A percentile compares a stretch with the other conserved stretches of the same genome.
Evolutionary conservation across 108 stramenopile species (phyloP).

Genomic region (Cyclostephanos invisitatus): DNA sequence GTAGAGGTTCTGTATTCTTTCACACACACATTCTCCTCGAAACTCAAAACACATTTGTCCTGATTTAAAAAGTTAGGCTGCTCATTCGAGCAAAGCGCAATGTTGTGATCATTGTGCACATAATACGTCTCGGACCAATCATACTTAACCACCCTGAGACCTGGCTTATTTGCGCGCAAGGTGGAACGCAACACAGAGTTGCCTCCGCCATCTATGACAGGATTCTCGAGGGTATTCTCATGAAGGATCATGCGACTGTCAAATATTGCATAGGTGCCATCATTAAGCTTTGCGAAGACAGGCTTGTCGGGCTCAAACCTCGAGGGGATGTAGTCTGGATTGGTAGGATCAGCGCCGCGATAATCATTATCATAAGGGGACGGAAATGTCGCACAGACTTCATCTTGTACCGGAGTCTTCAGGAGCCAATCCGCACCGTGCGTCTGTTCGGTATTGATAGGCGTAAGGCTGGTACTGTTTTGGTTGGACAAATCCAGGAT

Average conservation of each 20-base stretch:
- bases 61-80: conserved; percentile 43
- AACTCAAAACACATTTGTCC: conserved; percentile 37
- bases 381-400: conserved; percentile 37
- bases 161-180: conserved; percentile 19
- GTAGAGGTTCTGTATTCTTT: conserved; percentile 13
- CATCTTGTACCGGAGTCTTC: conserved; percentile 32
- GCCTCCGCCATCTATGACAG: conserved; percentile 46
- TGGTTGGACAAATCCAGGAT: conserved; percentile 33
- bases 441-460: conserved; percentile 41
- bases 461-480: conserved; percentile 13
- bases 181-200: conserved; percentile 33
- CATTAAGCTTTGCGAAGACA: conserved; percentile 37
- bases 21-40: conserved; percentile 37
- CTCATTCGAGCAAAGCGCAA: conserved; percentile 46
- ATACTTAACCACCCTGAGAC: conserved; percentile 14
- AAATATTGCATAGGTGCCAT: conserved; percentile 36
- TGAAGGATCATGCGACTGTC: conserved; percentile 41
- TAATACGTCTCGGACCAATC: conserved; percentile 6
- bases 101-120: conserved; percentile 43
- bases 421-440: conserved; percentile 40
- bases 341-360: conserved; percentile 34
- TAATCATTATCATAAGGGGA: conserved; percentile 50
- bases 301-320: conserved; percentile 39
- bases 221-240: conserved; percentile 46
- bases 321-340: conserved; percentile 35